These are phyloP conservation scores for Claviceps africana DNA, from an alignment of 2,329 filamentous ascomycete species.

Conservation along the genomic window DNA sequence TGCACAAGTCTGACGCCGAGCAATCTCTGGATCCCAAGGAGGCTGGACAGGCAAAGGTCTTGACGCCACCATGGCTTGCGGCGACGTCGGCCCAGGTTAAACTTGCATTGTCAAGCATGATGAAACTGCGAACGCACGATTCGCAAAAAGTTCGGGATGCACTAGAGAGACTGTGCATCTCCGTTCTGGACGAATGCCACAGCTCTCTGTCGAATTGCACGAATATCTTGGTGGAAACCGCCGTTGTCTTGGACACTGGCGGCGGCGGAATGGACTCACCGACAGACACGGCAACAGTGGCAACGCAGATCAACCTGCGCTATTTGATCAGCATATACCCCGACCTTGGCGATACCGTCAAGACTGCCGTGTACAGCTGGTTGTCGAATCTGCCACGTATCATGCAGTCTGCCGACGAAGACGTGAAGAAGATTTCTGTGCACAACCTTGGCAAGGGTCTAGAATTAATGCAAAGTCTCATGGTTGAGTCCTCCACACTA, in stretches of 20 bases:
- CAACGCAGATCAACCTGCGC: slow-evolving; percentile 37
- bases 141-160: slow-evolving; percentile 53
- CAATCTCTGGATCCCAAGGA: slow-evolving; percentile 12
- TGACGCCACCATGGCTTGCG: slow-evolving; percentile 54
- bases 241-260: slow-evolving; percentile 52
- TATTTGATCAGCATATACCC: slow-evolving; percentile 50
- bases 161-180: slow-evolving; percentile 57
- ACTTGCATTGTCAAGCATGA: slow-evolving; percentile 62
- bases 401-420: slow-evolving; percentile 75
- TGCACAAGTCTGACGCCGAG: slow-evolving; percentile 18
- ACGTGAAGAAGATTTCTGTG: slow-evolving; percentile 57
- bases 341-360: slow-evolving; percentile 48
- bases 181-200: slow-evolving; percentile 66
- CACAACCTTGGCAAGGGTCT: slow-evolving; percentile 65
- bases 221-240: slow-evolving; percentile 63
- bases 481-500: slow-evolving; percentile 50
- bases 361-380: slow-evolving; percentile 66
- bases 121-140: slow-evolving; percentile 60
- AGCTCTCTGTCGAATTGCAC: slow-evolving; percentile 55
- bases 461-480: slow-evolving; percentile 47
- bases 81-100: slow-evolving; percentile 73
- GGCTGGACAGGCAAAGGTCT: slow-evolving; percentile 19
- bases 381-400: slow-evolving; percentile 63
- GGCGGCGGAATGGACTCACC: slow-evolving; percentile 22
- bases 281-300: slow-evolving; percentile 10